phyloP scores from a whole-genome alignment of 139 green algal genomes.

The Tetraselmis striata region DNA sequence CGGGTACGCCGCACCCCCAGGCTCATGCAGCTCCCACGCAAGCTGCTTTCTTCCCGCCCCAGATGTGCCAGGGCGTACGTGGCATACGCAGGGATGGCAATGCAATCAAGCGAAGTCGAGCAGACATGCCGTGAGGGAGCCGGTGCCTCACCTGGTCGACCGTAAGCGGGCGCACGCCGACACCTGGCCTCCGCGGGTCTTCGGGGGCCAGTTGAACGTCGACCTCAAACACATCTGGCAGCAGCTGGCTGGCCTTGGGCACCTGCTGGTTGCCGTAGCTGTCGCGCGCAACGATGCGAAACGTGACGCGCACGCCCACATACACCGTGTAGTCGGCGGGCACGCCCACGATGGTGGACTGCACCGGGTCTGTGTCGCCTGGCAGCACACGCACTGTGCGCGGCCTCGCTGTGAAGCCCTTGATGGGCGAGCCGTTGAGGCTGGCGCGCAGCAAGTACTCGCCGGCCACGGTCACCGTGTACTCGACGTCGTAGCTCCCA shows the following conservation, averaged over 20 bases:
- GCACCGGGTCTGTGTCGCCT: neutral
- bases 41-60: too few species aligned
- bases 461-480: slow-evolving; percentile 2
- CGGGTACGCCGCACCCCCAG: too few species aligned
- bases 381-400: slow-evolving; percentile 9
- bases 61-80: too few species aligned
- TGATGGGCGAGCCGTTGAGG: neutral
- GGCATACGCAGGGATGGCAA: too few species aligned
- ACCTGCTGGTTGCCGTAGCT: slow-evolving; percentile 18
- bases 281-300: slow-evolving; percentile 11
- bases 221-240: slow-evolving; percentile 12
- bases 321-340: neutral
- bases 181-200: neutral
- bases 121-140: neutral
- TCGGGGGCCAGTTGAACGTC: neutral
- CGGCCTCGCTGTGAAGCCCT: neutral
- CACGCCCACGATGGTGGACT: slow-evolving; percentile 5
- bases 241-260: slow-evolving; percentile 15
- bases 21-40: too few species aligned
- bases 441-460: slow-evolving; percentile 15
- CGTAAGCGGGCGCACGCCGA: neutral
- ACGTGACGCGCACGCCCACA: slow-evolving; percentile 8
- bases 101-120: neutral
- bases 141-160: slow-evolving; percentile 1
- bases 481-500: slow-evolving; percentile 8